Evolutionary conservation across 306 rosid species (phyloP).

Genomic region (Acacia melanoxylon): DNA sequence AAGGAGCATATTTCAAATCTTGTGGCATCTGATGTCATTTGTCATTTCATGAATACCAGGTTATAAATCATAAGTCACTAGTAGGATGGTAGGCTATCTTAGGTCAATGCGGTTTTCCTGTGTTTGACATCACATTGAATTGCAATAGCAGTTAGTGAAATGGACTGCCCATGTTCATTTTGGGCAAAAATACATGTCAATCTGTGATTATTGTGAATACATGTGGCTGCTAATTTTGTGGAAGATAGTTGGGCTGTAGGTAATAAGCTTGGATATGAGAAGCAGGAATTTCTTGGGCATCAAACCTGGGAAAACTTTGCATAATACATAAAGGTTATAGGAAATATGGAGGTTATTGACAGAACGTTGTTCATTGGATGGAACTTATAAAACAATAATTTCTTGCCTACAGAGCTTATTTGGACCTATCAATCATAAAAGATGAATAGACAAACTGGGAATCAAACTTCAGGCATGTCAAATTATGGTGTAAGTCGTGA

Average conservation of each 20-base stretch:
- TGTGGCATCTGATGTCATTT: neutral
- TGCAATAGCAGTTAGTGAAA: slow-evolving; percentile 18
- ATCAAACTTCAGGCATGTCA: neutral
- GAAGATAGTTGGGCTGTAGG: slow-evolving; percentile 14
- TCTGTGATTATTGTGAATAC: neutral
- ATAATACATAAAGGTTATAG: neutral
- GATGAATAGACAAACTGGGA: neutral
- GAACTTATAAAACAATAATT: neutral
- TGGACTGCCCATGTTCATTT: neutral
- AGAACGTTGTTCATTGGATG: neutral
- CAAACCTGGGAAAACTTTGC: slow-evolving; percentile 18
- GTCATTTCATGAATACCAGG: slow-evolving; percentile 15
- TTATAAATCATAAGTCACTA: neutral
- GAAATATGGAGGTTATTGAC: neutral
- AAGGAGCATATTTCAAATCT: neutral
- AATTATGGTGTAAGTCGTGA: neutral
- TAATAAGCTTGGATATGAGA: slow-evolving; percentile 3
- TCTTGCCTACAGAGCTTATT: neutral
- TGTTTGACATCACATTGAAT: neutral
- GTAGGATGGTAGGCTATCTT: slow-evolving; percentile 16
- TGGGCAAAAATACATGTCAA: neutral
- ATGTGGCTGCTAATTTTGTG: neutral
- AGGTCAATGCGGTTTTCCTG: neutral
- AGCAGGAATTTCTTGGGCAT: slow-evolving; percentile 7
- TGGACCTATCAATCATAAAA: neutral